phyloP scores from a whole-genome alignment of 2,329 filamentous ascomycete genomes.

The Leptodontidium sp. region DNA sequence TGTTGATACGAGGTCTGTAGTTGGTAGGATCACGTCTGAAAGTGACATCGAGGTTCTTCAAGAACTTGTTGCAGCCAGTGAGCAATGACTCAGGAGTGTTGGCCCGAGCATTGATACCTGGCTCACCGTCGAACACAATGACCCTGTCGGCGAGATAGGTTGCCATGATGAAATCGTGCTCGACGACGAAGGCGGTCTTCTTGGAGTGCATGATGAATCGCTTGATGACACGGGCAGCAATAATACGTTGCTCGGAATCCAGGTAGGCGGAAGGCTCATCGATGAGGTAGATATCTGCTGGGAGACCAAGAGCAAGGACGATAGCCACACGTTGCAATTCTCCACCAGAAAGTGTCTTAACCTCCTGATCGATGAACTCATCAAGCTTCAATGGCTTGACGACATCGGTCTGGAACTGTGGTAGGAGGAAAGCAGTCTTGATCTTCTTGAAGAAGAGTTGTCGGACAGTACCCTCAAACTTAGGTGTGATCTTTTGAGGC shows the following conservation, averaged over 20 bases:
- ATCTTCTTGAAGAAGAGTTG: slow-evolving; percentile 99
- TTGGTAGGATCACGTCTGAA: slow-evolving; percentile 98
- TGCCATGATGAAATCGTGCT: slow-evolving; percentile 99
- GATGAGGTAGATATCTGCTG: slow-evolving; percentile 97
- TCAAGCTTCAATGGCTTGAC: slow-evolving; percentile 99
- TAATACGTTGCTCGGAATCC: slow-evolving; percentile 98
- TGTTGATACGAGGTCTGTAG: slow-evolving; percentile 98
- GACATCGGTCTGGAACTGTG: slow-evolving; percentile 99
- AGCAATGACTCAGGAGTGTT: slow-evolving; percentile 91
- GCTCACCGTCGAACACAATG: slow-evolving; percentile 97
- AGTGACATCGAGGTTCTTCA: slow-evolving; percentile 96
- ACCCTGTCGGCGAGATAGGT: slow-evolving; percentile 85
- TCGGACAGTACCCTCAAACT: slow-evolving; percentile 95
- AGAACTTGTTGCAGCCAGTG: slow-evolving; percentile 92
- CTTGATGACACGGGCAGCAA: slow-evolving; percentile 97
- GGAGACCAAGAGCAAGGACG: slow-evolving; percentile 92
- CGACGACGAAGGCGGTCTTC: slow-evolving; percentile 98
- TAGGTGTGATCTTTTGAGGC: slow-evolving; percentile 98
- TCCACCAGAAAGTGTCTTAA: slow-evolving; percentile 98
- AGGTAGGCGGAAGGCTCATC: slow-evolving; percentile 98
- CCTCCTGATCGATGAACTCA: slow-evolving; percentile 99
- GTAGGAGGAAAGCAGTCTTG: slow-evolving; percentile 93
- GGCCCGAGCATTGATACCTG: slow-evolving; percentile 86
- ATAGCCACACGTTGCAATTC: slow-evolving; percentile 99
- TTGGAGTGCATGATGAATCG: slow-evolving; percentile 99